These are phyloP conservation scores for Xylaria hypoxylon DNA, from an alignment of 2,329 filamentous ascomycete species.

Conservation along the genomic window DNA sequence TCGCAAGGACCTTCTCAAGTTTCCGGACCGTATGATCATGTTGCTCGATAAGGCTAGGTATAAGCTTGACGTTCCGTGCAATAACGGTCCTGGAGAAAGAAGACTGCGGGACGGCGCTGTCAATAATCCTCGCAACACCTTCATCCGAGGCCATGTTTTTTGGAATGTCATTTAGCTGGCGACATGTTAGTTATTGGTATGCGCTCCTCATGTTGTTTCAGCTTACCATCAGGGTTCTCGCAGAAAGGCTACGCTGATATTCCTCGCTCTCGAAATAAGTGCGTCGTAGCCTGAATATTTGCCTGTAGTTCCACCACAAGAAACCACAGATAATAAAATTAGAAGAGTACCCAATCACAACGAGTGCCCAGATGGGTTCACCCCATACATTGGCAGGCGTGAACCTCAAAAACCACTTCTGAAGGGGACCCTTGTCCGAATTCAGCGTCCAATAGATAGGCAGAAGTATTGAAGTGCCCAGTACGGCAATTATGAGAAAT, in stretches of 20 bases:
- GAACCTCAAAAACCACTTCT: slow-evolving; percentile 68
- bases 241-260: slow-evolving; percentile 88
- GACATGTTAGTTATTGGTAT: slow-evolving; percentile 44
- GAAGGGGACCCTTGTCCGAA: slow-evolving; percentile 48
- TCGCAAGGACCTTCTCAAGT: slow-evolving; percentile 85
- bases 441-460: slow-evolving; percentile 78
- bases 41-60: slow-evolving; percentile 85
- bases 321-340: slow-evolving; percentile 82
- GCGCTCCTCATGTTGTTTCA: neutral
- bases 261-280: slow-evolving; percentile 87
- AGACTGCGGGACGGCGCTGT: slow-evolving; percentile 80
- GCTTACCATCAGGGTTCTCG: slow-evolving; percentile 74
- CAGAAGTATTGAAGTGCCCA: slow-evolving; percentile 82
- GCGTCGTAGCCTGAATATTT: slow-evolving; percentile 76
- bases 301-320: slow-evolving; percentile 90
- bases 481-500: slow-evolving; percentile 76
- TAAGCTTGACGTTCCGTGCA: slow-evolving; percentile 89
- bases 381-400: slow-evolving; percentile 68
- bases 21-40: slow-evolving; percentile 84
- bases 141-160: slow-evolving; percentile 83
- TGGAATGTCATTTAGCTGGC: slow-evolving; percentile 85
- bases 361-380: slow-evolving; percentile 67
- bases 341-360: slow-evolving; percentile 72
- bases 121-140: slow-evolving; percentile 85
- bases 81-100: slow-evolving; percentile 65